Base-by-base conservation (phyloP, 2,329 filamentous ascomycete species). In the Didymella exigua region DNA sequence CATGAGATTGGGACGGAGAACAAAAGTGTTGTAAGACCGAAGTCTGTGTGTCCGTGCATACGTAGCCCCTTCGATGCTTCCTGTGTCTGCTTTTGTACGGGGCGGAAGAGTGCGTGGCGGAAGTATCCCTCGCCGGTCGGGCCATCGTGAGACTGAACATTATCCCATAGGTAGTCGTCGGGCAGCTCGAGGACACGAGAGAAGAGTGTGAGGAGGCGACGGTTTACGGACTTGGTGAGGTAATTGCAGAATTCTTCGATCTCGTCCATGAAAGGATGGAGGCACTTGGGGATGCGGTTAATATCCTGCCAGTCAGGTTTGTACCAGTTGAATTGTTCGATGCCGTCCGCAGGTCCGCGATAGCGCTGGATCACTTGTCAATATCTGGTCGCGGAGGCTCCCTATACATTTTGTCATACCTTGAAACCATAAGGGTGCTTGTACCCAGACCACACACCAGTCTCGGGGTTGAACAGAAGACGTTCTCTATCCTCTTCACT, bases 261-360 rank as follows among this genome's bases (percentile, higher is more conserved):
- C 58, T 81, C 79, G 55, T 81, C 79, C 78, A 81, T 81, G 56
- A 80, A 80, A 0, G 79, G 79, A 49, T 76, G 73, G 1, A 81
- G 65, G 44, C 79, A 82, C n/a, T 56, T 73, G 1, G 81, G 81
- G 0, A 76, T 69, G 7, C 77, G 82, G 42, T 75, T 64, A 19
- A 69, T 58, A 52, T 78, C 69, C 54, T 77, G 68, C 75, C 77
- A 82, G 41, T 82, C 79, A 1, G 65, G 66, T 21, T 73, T 76
- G 69, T 82, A 83, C 76, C 77, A 82, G 68, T 83, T 83, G 68
- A 82, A 83, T 55, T 83, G 81, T 58, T 83, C 81, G 49, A 82
- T 82, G 3, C 80, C 80, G 60, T 82, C 81, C 14, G 74, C 64
- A 11, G 72, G 62, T 1, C 77, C 79, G 2, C 72, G 75, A 33